Base-by-base conservation (phyloP, 441 rosid genomes). In the Monsonia emarginata region DNA sequence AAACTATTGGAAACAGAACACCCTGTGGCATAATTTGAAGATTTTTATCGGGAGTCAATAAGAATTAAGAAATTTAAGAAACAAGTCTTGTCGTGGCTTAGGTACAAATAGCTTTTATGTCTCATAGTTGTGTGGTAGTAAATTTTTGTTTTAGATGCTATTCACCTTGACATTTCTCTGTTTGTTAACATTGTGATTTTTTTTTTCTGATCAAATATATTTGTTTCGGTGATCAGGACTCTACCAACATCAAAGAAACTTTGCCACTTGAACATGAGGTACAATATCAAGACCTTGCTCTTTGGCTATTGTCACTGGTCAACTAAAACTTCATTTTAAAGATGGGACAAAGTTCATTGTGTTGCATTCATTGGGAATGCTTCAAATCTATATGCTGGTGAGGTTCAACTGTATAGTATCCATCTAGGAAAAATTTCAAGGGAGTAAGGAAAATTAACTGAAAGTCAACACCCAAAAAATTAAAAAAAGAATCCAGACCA, bases 281-380 rank as follows among this genome's bases (percentile, higher is more conserved):
- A 44, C 7, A 19, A 2, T 18, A 1, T 44, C 6, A 19, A n/a
- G 50, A 44, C 50, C 50, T 44, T 44, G 16, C 21, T 42, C n/a
- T 42, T 42, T 44, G 14, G 16, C 21, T 42, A 2, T 42, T 42
- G 50, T 44, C n/a, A 44, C 59, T 22, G 8, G 13, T 22, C 59
- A 52, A 52, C 27, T 52, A 22, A 22, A 52, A 52, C 8, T 52
- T 52, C 60, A 54, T 24, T 24, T 54, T 54, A 28, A 24, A 54
- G 60, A 24, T 54, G 60, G 14, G 27, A 22, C n/a, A 54, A 22
- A 54, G 56, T 48, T 18, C 9, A 48, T 54, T 54, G 30, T 9
- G 60, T 22, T 54, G 24, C 3, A 54, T 54, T 54, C 24, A 54
- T 54, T 54, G 14, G 60, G 30, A 54, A 54, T 54, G 60, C 60